A percentile compares a stretch with the other conserved stretches of the same genome.
Conservation (phyloP, 805 yeast species). For the Candida sakaeoensis region DNA sequence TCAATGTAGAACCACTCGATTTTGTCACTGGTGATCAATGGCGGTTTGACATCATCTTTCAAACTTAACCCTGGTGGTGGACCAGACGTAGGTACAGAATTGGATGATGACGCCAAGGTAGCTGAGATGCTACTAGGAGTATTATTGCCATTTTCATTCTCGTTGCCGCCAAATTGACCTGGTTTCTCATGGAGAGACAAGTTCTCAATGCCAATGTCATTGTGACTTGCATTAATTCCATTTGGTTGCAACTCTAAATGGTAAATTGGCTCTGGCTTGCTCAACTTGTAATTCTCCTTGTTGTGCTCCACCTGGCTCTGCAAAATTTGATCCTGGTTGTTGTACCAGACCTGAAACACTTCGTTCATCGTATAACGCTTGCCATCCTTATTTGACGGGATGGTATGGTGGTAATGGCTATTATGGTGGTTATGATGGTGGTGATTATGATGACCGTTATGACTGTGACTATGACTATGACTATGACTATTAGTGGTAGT, state of each 20-base stretch:
- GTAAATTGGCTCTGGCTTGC: slow-evolving; percentile 30
- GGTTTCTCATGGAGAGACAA: slow-evolving; percentile 9
- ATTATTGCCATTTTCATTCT: neutral
- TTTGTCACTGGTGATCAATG: slow-evolving; percentile 32
- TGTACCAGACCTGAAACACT: slow-evolving; percentile 50
- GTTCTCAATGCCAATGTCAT: slow-evolving; percentile 3
- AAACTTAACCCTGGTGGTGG: slow-evolving; percentile 19
- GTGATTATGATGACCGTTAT: neutral
- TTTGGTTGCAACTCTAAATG: slow-evolving; percentile 30
- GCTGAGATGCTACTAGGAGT: slow-evolving; percentile 6
- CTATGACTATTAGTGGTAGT: neutral
- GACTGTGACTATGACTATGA: slow-evolving; percentile 1
- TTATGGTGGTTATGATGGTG: slow-evolving; percentile 2
- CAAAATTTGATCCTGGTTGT: slow-evolving; percentile 25
- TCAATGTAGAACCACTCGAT: slow-evolving; percentile 74
- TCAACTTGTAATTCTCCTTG: slow-evolving; percentile 27
- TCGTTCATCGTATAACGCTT: slow-evolving; percentile 48
- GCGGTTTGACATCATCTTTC: slow-evolving; percentile 9
- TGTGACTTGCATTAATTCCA: neutral
- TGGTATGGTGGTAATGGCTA: slow-evolving; percentile 10
- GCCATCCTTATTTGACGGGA: slow-evolving; percentile 40
- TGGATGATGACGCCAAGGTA: slow-evolving; percentile 3
- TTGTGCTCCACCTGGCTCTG: slow-evolving; percentile 9
- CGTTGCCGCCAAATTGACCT: neutral
- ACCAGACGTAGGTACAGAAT: slow-evolving; percentile 5